A percentile compares a stretch with the other conserved stretches of the same genome.
Evolutionary conservation across 2,329 filamentous ascomycete species (phyloP).

Genomic region (Aspergillus sp.): DNA sequence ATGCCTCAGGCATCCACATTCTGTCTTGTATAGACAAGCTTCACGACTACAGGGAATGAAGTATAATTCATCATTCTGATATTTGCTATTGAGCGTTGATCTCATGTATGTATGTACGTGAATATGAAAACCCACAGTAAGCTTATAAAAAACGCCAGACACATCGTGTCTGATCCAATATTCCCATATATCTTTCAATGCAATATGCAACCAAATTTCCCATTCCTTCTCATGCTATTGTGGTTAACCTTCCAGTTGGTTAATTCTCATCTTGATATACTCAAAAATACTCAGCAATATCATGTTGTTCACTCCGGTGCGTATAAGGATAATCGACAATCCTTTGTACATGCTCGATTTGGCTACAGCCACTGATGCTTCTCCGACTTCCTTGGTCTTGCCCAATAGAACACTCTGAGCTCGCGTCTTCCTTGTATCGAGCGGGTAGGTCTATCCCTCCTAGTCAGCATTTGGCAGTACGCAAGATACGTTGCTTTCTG

Average conservation of each 20-base stretch:
- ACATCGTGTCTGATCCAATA: not conserved
- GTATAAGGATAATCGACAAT: slow-evolving; percentile 43
- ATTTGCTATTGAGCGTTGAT: slow-evolving; percentile 18
- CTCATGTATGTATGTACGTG: slow-evolving; percentile 17
- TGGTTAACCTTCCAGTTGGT: slow-evolving; percentile 28
- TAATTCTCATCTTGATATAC: slow-evolving; percentile 41
- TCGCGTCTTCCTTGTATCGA: slow-evolving; percentile 47
- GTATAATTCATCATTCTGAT: slow-evolving; percentile 9
- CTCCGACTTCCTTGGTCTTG: slow-evolving; percentile 36
- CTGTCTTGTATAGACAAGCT: too few species aligned
- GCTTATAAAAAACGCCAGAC: slow-evolving; percentile 3
- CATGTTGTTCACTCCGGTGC: slow-evolving; percentile 46
- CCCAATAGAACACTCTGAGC: slow-evolving; percentile 44
- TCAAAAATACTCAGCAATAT: slow-evolving; percentile 44
- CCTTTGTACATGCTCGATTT: slow-evolving; percentile 45
- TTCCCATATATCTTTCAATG: slow-evolving; percentile 2
- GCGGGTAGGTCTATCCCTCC: slow-evolving; percentile 38
- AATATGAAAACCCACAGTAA: slow-evolving; percentile 4
- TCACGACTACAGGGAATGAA: too few species aligned
- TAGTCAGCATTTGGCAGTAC: slow-evolving; percentile 2
- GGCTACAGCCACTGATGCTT: slow-evolving; percentile 35
- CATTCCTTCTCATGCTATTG: slow-evolving; percentile 1
- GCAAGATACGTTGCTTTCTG: not conserved
- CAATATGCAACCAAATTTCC: slow-evolving; percentile 10
- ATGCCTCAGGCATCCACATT: not conserved